A percentile compares a stretch with the other conserved stretches of the same genome.
These are phyloP conservation scores for Forsythia suspensa DNA, from an alignment of 257 asterid species.

Conservation along the genomic window DNA sequence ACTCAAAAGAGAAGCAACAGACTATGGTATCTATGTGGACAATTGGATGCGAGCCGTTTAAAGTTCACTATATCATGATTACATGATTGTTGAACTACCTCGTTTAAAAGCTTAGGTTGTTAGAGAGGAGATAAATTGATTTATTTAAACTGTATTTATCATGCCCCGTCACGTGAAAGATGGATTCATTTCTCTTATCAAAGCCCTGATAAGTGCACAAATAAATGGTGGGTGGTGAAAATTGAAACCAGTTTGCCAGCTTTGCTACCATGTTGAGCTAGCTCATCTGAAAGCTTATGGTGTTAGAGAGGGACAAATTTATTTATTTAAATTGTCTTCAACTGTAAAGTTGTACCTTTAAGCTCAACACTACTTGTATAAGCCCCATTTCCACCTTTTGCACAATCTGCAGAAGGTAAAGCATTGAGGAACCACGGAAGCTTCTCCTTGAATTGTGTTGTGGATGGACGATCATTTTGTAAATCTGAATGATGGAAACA, in stretches of 20 bases:
- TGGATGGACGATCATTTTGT: constrained; percentile 78
- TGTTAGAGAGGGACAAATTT: too few species aligned
- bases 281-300: too few species aligned
- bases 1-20: constrained; percentile 13
- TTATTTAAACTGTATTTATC: too few species aligned
- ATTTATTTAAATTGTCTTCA: neutral
- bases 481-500: constrained; percentile 92
- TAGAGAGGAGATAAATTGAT: too few species aligned
- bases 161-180: too few species aligned
- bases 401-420: constrained; percentile 92
- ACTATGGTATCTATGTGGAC: neutral
- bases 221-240: neutral
- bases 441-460: constrained; percentile 75
- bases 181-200: too few species aligned
- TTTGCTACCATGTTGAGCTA: too few species aligned
- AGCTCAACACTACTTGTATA: constrained; percentile 82
- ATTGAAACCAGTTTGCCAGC: neutral
- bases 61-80: too few species aligned
- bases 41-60: neutral
- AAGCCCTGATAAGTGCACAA: too few species aligned
- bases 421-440: constrained; percentile 96
- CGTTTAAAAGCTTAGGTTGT: too few species aligned
- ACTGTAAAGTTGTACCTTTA: constrained; percentile 45
- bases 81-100: too few species aligned
- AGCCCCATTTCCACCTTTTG: constrained; percentile 97